A percentile compares a stretch with the other conserved stretches of the same genome.
phyloP scores from a whole-genome alignment of 495 filamentous ascomycete genomes.

The Immersiella caudata region DNA sequence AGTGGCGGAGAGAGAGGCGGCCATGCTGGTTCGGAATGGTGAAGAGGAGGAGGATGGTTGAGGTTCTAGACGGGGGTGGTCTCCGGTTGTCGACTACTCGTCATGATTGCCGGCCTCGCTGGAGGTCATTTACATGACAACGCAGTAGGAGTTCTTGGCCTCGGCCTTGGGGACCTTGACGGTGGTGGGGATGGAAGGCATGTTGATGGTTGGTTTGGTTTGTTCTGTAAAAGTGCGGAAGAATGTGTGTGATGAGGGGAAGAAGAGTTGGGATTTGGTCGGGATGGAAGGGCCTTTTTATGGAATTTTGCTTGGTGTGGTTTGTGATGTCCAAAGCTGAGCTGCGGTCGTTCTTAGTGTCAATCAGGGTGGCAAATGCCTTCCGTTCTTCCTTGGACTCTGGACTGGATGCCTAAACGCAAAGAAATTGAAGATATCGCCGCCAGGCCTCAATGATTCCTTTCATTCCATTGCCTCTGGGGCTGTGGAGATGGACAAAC shows the following conservation, averaged over 20 bases:
- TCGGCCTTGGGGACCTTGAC: slow-evolving; percentile 37
- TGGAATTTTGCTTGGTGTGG: slow-evolving; percentile 23
- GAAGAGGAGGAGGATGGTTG: neutral
- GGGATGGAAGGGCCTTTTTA: slow-evolving; percentile 19
- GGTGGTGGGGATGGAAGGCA: slow-evolving; percentile 40
- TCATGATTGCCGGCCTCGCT: slow-evolving; percentile 5
- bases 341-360: neutral
- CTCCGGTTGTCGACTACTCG: slow-evolving; percentile 13
- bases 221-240: slow-evolving; percentile 22
- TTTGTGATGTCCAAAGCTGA: neutral
- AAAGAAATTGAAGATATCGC: neutral
- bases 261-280: slow-evolving; percentile 20
- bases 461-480: neutral
- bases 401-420: neutral
- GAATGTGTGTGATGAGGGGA: slow-evolving; percentile 25
- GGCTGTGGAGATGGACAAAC: slow-evolving; percentile 1
- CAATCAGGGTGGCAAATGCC: neutral
- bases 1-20: neutral
- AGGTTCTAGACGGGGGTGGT: neutral
- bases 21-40: neutral
- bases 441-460: neutral
- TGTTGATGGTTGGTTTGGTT: slow-evolving; percentile 36
- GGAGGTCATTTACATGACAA: slow-evolving; percentile 44
- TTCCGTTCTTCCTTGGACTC: neutral
- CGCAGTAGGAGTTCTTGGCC: slow-evolving; percentile 41